These are phyloP conservation scores for Trametes sp. DNA, from an alignment of 1,284 basidiomycete genomes.

Conservation along the genomic window DNA sequence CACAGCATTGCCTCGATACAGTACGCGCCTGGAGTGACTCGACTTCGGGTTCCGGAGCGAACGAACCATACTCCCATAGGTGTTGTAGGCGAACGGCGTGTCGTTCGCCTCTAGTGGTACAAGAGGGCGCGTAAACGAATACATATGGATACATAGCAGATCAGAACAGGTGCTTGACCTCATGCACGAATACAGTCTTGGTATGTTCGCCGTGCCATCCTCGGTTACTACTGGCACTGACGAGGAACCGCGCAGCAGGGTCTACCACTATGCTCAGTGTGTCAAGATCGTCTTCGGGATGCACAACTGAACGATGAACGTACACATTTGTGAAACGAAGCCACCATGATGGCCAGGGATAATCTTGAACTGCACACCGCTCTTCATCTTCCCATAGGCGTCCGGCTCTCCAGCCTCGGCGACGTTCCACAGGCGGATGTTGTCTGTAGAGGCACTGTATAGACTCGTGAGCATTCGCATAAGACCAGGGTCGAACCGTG, in stretches of 20 bases:
- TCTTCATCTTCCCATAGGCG: constrained; percentile 60
- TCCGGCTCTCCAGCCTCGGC: constrained; percentile 77
- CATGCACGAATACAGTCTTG: constrained; percentile 88
- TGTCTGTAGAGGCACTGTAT: constrained; percentile 88
- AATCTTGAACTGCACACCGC: constrained; percentile 90
- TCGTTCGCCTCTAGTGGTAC: background rate
- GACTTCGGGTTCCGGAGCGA: no score
- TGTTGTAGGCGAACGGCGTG: background rate
- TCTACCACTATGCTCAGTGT: constrained; percentile 76
- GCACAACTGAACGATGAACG: constrained; percentile 8
- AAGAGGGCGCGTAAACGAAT: background rate
- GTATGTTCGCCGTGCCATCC: constrained; percentile 96
- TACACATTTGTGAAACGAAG: constrained; percentile 89
- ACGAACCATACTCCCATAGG: no score
- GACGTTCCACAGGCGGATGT: constrained; percentile 94
- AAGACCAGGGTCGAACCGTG: constrained; percentile 15
- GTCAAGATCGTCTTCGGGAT: background rate
- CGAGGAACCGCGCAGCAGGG: constrained; percentile 83
- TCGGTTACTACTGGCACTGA: constrained; percentile 92
- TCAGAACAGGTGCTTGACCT: constrained; percentile 68
- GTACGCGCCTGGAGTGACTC: no score
- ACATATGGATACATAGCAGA: constrained; percentile 6
- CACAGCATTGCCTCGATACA: no score
- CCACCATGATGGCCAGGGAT: constrained; percentile 97
- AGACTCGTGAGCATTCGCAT: constrained; percentile 4